Evolutionary conservation across 2,329 filamentous ascomycete species (phyloP).

Genomic region (Aspergillus alliaceus): DNA sequence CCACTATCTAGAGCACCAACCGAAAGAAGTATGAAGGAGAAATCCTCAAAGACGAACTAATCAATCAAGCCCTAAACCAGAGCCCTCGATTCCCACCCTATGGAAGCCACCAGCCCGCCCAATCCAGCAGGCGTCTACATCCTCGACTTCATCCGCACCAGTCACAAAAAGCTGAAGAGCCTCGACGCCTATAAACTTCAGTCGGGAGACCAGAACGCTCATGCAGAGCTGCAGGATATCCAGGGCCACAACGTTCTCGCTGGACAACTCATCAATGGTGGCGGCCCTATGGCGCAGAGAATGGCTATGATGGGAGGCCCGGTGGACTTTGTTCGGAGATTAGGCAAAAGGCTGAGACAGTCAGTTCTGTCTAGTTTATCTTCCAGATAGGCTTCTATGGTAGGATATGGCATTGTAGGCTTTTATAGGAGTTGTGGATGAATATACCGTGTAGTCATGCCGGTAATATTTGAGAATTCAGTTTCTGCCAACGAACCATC

Average conservation of each 20-base stretch:
- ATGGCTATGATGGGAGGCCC: conserved; percentile 30
- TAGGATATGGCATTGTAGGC: not conserved
- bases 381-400: too few species aligned
- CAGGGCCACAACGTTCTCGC: conserved; percentile 30
- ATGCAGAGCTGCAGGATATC: conserved; percentile 21
- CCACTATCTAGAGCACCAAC: too few species aligned
- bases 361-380: conserved; percentile 1
- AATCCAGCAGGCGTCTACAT: conserved; percentile 50
- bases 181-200: conserved; percentile 27
- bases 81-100: conserved; percentile 30
- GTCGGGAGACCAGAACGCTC: conserved; percentile 19
- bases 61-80: conserved; percentile 12
- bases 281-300: conserved; percentile 22
- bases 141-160: conserved; percentile 68
- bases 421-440: not conserved
- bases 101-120: conserved; percentile 32
- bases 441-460: too few species aligned
- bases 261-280: conserved; percentile 26
- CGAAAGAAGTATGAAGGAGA: not conserved
- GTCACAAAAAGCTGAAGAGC: conserved; percentile 50
- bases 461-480: too few species aligned
- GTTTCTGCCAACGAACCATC: too few species aligned
- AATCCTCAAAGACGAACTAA: not conserved
- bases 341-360: conserved; percentile 19
- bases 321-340: conserved; percentile 31